phyloP scores from a whole-genome alignment of 2,329 filamentous ascomycete species.

The Alternaria sp. region DNA sequence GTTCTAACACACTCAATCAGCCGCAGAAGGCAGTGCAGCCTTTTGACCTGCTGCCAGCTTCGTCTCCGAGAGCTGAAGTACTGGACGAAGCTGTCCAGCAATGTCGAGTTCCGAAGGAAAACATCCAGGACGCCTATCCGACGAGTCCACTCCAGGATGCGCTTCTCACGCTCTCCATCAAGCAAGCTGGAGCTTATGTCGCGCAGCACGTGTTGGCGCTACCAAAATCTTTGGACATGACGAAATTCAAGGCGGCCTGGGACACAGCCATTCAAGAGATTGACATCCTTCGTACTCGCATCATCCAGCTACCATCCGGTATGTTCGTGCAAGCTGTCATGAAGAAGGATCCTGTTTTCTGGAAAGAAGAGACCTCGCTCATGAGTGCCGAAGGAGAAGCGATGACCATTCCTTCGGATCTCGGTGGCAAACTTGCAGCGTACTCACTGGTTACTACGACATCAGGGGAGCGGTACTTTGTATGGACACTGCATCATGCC shows the following conservation, averaged over 20 bases:
- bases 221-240: slow-evolving; percentile 47
- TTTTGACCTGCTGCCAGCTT: slow-evolving; percentile 28
- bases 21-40: slow-evolving; percentile 22
- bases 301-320: slow-evolving; percentile 37
- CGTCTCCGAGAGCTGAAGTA: slow-evolving; percentile 17
- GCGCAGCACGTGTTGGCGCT: slow-evolving; percentile 55
- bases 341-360: slow-evolving; percentile 33
- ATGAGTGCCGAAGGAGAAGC: slow-evolving; percentile 23
- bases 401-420: slow-evolving; percentile 24
- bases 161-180: slow-evolving; percentile 56
- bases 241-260: slow-evolving; percentile 56
- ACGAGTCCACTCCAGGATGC: slow-evolving; percentile 54
- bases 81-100: slow-evolving; percentile 30
- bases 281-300: slow-evolving; percentile 58
- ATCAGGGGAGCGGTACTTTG: slow-evolving; percentile 34
- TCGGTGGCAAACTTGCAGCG: slow-evolving; percentile 32
- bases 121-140: slow-evolving; percentile 50
- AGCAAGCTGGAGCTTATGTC: slow-evolving; percentile 57
- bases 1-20: neutral
- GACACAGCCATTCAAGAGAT: slow-evolving; percentile 53
- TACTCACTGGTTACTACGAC: slow-evolving; percentile 35
- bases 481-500: slow-evolving; percentile 51
- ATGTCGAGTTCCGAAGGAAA: slow-evolving; percentile 26
- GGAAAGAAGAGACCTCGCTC: slow-evolving; percentile 30
- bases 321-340: slow-evolving; percentile 38